Percentiles rank a stretch among this genome's conserved stretches.
phyloP scores from a whole-genome alignment of 2,329 filamentous ascomycete genomes.

The Trichoderma atroviride region DNA sequence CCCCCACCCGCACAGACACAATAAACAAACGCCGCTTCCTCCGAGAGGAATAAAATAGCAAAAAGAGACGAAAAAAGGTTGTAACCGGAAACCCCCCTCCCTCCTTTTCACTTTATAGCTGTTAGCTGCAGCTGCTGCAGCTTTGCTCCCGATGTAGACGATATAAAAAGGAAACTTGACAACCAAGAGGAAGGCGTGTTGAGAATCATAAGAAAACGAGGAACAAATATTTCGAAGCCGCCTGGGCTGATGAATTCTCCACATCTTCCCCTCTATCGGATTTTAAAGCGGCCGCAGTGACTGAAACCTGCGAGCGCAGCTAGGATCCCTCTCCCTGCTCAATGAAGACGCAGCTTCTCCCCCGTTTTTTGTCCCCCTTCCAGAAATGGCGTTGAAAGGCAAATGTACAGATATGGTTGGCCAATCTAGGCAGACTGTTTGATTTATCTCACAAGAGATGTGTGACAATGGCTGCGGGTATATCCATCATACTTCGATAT shows the following conservation, averaged over 20 bases:
- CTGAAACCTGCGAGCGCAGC: background rate
- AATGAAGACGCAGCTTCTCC: background rate
- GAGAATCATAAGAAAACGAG: background rate
- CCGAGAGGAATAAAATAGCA: conserved; percentile 14
- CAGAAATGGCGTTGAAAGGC: conserved; percentile 3
- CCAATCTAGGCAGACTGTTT: conserved; percentile 1
- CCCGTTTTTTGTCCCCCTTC: background rate
- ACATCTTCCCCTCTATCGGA: background rate
- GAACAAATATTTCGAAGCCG: background rate
- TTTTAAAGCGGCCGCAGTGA: background rate
- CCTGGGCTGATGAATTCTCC: background rate
- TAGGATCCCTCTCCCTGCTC: background rate
- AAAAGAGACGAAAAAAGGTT: conserved; percentile 6
- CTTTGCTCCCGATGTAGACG: conserved; percentile 10
- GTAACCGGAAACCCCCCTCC: conserved; percentile 1
- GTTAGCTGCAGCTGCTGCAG: background rate
- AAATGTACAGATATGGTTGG: conserved; percentile 19
- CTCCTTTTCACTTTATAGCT: conserved; percentile 24
- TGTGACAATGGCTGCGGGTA: conserved; percentile 21
- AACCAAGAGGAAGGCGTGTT: background rate
- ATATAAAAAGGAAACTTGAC: conserved; percentile 11
- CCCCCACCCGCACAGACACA: conserved; percentile 29
- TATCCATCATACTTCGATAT: conserved; percentile 21
- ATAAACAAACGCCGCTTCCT: conserved; percentile 4
- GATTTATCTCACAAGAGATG: conserved; percentile 21